Evolutionary conservation across 768 basidiomycete species (phyloP), one percentile per base, ranked within the genome.

Genomic region (Amanita rimosa): DNA sequence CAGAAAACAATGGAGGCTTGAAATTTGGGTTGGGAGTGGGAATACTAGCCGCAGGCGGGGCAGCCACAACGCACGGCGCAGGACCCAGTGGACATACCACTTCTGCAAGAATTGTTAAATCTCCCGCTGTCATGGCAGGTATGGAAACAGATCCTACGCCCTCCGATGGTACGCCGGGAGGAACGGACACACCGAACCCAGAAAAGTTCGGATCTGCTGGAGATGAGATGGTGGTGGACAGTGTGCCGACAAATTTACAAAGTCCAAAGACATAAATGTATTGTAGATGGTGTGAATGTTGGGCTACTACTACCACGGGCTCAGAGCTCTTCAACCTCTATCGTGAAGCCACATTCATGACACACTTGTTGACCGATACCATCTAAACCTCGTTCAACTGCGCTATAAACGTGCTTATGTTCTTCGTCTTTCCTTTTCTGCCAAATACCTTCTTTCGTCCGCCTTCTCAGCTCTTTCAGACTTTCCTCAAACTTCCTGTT

Each of bases 401-500:
- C 66, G 4, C 85, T 81, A 62, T 89, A 98, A 13, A 75, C 73
- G 63, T 99, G 96, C 45, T 74, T 79, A 64, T 99, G 96, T 63
- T 92, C 87, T 49, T 78, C 79, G 53, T 96, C 92, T 59, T 85
- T 79, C 42, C 89, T 74, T 52, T 79, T 72, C 63, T 95, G 93
- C 83, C 89, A 95, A 10, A 90, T 77, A 22, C 90, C 87, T 63
- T 92, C 91, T 55, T 86, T 78, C 2, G 94, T 96, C 53, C 85
- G 75, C 57, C 77, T 79, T 34, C 94, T 76, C 38, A 97, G 67
- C 58, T 97, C 92, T 59, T 70, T 78, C 49, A 99, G 66, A 37
- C 89, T 79, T 56, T 94, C 81, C 60, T 96, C 94, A 55, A 98
- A 98, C 61, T 99, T 98, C 62, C 82, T 90, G 56, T 87, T 87